These are phyloP conservation scores for Annona squamosa DNA, from an alignment of 164 flowering plant genomes.

Conservation along the genomic window DNA sequence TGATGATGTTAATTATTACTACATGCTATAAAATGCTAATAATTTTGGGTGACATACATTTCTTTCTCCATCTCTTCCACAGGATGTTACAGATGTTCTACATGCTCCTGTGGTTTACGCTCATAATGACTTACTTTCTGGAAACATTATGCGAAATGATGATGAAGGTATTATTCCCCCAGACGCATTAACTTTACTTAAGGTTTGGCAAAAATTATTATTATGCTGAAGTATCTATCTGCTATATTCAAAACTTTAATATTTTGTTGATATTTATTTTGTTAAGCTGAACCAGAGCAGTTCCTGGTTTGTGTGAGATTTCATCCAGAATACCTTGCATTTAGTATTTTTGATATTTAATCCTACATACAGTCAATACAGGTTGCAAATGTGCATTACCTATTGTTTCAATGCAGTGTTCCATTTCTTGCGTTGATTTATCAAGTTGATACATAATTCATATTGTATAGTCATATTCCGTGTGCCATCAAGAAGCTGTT, in stretches of 20 bases:
- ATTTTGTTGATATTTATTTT: neutral
- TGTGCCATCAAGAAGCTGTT: too few species aligned
- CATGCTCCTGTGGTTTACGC: conserved; percentile 83
- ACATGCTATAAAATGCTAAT: neutral
- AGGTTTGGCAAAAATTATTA: neutral
- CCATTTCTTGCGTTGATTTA: too few species aligned
- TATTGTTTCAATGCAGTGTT: too few species aligned
- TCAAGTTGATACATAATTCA: too few species aligned
- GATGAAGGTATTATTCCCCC: conserved; percentile 53
- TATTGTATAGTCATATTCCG: too few species aligned
- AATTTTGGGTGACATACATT: neutral
- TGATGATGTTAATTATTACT: neutral
- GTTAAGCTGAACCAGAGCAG: neutral
- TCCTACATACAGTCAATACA: too few species aligned
- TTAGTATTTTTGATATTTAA: neutral
- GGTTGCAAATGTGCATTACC: too few species aligned
- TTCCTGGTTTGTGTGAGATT: neutral
- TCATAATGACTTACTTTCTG: conserved; percentile 94
- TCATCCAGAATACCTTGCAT: neutral
- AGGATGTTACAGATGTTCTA: conserved; percentile 66
- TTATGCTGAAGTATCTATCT: neutral
- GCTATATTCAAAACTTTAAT: neutral
- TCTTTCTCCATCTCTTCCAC: conserved; percentile 21
- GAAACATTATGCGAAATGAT: conserved; percentile 87
- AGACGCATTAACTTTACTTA: neutral